Percentiles rank a stretch among this genome's conserved stretches.
Evolutionary conservation across 2,329 filamentous ascomycete genomes (phyloP).

Genomic region (Paraphaeosphaeria sporulosa): DNA sequence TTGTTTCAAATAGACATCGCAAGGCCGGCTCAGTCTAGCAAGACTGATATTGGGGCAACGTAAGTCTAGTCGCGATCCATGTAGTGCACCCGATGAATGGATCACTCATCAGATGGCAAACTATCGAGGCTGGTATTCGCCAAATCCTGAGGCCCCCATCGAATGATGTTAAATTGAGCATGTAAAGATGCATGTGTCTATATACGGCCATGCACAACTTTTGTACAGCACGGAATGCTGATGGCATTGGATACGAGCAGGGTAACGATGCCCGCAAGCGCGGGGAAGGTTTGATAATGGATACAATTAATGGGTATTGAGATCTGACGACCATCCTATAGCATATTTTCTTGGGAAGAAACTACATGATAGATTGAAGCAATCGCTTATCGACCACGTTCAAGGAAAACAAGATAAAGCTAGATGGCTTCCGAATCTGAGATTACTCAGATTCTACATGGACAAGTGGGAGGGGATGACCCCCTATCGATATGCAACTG

Average conservation of each 20-base stretch:
- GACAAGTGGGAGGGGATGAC: slow-evolving; percentile 98
- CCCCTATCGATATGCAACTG: slow-evolving; percentile 91
- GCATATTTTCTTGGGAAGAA: slow-evolving; percentile 86
- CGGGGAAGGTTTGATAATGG: slow-evolving; percentile 72
- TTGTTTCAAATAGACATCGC: not conserved
- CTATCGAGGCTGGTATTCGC: slow-evolving; percentile 85
- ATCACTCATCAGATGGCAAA: slow-evolving; percentile 73
- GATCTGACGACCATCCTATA: not conserved
- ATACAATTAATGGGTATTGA: not conserved
- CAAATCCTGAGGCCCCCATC: slow-evolving; percentile 82
- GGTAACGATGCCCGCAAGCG: slow-evolving; percentile 66
- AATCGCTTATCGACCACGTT: slow-evolving; percentile 91
- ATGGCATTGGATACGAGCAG: not conserved
- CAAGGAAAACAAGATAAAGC: slow-evolving; percentile 71
- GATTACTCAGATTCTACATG: slow-evolving; percentile 90
- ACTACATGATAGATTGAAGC: slow-evolving; percentile 67
- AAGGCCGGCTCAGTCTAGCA: not conserved
- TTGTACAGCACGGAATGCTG: slow-evolving; percentile 95
- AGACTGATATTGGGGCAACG: not conserved
- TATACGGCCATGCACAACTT: slow-evolving; percentile 99
- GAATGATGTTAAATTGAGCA: slow-evolving; percentile 89
- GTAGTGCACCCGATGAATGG: not conserved
- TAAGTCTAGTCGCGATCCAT: not conserved
- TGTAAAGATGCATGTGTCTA: slow-evolving; percentile 96
- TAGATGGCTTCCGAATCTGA: slow-evolving; percentile 86